These are phyloP conservation scores for Dactylellina parvicollis DNA, from an alignment of 2,329 filamentous ascomycete species.

Conservation along the genomic window DNA sequence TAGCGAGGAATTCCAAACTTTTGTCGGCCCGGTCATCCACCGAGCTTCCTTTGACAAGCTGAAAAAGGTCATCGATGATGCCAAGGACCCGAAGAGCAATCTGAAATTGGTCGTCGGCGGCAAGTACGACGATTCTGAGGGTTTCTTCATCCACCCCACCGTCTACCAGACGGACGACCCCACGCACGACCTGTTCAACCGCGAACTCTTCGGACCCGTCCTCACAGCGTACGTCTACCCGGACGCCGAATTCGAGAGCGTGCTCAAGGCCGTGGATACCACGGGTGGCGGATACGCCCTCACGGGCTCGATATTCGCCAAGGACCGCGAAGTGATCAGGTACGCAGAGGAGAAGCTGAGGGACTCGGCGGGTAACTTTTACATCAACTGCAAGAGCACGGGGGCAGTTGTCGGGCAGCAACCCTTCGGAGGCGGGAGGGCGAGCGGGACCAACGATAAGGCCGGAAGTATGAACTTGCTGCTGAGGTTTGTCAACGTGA, in stretches of 20 bases:
- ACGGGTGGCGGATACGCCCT: slow-evolving; percentile 74
- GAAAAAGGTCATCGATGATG: slow-evolving; percentile 77
- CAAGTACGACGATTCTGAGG: slow-evolving; percentile 78
- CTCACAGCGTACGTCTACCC: slow-evolving; percentile 80
- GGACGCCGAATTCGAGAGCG: slow-evolving; percentile 66
- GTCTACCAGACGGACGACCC: slow-evolving; percentile 80
- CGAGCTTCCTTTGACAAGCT: slow-evolving; percentile 83
- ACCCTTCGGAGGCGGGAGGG: slow-evolving; percentile 75
- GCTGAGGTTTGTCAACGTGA: slow-evolving; percentile 73
- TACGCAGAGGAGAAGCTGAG: slow-evolving; percentile 76
- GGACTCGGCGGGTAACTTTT: slow-evolving; percentile 82
- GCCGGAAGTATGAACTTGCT: slow-evolving; percentile 73
- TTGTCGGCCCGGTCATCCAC: slow-evolving; percentile 89
- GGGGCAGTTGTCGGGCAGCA: slow-evolving; percentile 78
- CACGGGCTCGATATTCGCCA: slow-evolving; percentile 79
- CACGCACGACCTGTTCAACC: slow-evolving; percentile 76
- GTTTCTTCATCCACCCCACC: slow-evolving; percentile 85
- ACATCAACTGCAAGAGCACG: slow-evolving; percentile 84
- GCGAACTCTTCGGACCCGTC: slow-evolving; percentile 84
- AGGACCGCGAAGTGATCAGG: slow-evolving; percentile 73
- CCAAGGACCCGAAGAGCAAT: slow-evolving; percentile 70
- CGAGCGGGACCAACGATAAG: slow-evolving; percentile 78
- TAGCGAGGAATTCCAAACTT: slow-evolving; percentile 74
- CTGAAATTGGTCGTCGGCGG: slow-evolving; percentile 80
- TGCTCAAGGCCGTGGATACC: slow-evolving; percentile 62